Evolutionary conservation across 2,329 filamentous ascomycete species (phyloP).

Genomic region (Penicillium sclerotigenum): DNA sequence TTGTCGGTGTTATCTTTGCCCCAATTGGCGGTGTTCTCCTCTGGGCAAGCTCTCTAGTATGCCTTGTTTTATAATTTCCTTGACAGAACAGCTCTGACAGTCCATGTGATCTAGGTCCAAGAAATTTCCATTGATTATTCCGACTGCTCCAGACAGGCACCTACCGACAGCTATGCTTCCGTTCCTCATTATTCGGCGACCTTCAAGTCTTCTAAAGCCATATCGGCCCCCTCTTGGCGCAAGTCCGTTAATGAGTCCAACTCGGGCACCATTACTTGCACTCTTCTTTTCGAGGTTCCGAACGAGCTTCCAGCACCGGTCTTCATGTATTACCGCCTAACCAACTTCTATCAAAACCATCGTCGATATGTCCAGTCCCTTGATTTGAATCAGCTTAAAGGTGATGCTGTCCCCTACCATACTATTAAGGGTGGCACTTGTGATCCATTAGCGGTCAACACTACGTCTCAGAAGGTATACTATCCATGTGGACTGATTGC

Average conservation of each 20-base stretch:
- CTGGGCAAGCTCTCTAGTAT: constrained; percentile 77
- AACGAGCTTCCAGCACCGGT: constrained; percentile 77
- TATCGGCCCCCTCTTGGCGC: constrained; percentile 33
- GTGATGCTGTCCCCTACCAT: constrained; percentile 57
- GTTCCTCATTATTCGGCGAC: constrained; percentile 54
- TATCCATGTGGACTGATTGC: constrained; percentile 96
- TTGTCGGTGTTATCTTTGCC: constrained; percentile 85
- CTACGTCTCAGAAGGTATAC: constrained; percentile 62
- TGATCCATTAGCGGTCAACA: constrained; percentile 63
- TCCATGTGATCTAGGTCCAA: constrained; percentile 62
- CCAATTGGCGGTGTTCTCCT: constrained; percentile 84
- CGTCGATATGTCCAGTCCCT: constrained; percentile 92
- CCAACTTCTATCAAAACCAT: constrained; percentile 99
- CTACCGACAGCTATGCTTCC: constrained; percentile 33
- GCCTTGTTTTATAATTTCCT: constrained; percentile 14
- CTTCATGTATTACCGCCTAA: constrained; percentile 89
- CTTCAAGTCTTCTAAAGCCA: constrained; percentile 59
- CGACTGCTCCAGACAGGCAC: constrained; percentile 62
- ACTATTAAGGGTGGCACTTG: constrained; percentile 69
- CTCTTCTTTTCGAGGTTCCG: constrained; percentile 73
- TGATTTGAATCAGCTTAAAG: constrained; percentile 77
- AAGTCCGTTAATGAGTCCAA: constrained; percentile 28
- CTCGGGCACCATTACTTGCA: constrained; percentile 58
- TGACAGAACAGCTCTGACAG: not conserved
- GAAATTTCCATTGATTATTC: constrained; percentile 92